Evolutionary conservation across 2,329 filamentous ascomycete species (phyloP).

Genomic region (Pestalotiopsis fici): DNA sequence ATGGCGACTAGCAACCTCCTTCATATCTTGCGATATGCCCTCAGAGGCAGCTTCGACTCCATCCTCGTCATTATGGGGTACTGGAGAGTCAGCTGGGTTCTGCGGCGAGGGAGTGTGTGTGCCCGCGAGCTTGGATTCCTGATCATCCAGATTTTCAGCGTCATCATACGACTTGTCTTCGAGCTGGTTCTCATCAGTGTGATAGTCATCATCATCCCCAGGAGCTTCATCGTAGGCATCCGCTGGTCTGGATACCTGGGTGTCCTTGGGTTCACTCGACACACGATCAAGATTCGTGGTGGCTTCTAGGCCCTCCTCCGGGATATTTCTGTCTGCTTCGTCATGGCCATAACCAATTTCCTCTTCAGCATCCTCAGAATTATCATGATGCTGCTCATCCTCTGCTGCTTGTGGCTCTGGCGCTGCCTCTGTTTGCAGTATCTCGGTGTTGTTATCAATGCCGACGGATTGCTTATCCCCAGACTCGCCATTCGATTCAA

Average conservation of each 20-base stretch:
- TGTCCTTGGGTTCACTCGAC: not conserved
- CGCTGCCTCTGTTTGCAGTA: not conserved
- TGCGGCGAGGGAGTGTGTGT: not conserved
- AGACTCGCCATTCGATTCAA: not conserved
- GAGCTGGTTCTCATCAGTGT: slow-evolving; percentile 18
- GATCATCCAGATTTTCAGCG: slow-evolving; percentile 14
- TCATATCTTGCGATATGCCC: slow-evolving; percentile 15
- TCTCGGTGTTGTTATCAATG: not conserved
- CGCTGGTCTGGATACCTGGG: not conserved
- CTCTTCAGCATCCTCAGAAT: not conserved
- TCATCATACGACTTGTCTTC: slow-evolving; percentile 19
- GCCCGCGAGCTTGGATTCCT: not conserved
- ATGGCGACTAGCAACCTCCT: slow-evolving; percentile 24
- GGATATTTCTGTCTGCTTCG: slow-evolving; percentile 28
- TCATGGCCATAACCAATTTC: slow-evolving; percentile 9
- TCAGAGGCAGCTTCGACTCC: not conserved
- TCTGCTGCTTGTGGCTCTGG: not conserved
- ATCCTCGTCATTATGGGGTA: not conserved
- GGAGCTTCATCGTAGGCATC: slow-evolving; percentile 4
- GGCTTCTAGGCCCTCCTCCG: slow-evolving; percentile 24
- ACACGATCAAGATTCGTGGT: not conserved
- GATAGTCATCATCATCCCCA: slow-evolving; percentile 4
- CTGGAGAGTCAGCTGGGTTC: not conserved
- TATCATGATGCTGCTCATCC: not conserved
- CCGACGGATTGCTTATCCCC: not conserved